These are phyloP conservation scores for Vachellia pachyceras DNA, from an alignment of 306 rosid species.

Conservation along the genomic window DNA sequence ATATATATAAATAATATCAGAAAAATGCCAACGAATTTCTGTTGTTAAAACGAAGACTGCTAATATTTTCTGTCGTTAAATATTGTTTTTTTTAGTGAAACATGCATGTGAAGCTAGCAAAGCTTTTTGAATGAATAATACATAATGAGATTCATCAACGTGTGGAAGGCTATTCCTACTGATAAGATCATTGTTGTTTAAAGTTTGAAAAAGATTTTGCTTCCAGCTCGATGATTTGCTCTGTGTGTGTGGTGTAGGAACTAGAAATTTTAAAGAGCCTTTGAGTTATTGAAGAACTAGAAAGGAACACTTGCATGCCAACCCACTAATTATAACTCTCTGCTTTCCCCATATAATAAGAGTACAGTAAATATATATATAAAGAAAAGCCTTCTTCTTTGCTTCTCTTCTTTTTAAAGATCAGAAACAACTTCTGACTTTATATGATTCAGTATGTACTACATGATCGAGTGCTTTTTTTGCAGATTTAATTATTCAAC, in stretches of 20 bases:
- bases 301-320: neutral
- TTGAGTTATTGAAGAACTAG: neutral
- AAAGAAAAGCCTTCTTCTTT: neutral
- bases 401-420: conserved; percentile 32
- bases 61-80: too few species aligned
- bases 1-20: too few species aligned
- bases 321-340: conserved; percentile 17
- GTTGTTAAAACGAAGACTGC: too few species aligned
- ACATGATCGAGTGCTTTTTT: neutral
- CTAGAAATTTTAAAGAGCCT: neutral
- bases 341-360: conserved; percentile 34
- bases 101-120: too few species aligned
- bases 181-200: neutral
- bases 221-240: neutral
- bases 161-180: neutral
- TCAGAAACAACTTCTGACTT: conserved; percentile 34
- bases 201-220: neutral
- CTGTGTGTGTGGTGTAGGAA: neutral
- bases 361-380: too few species aligned
- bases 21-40: too few species aligned
- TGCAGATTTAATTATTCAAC: neutral
- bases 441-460: conserved; percentile 37
- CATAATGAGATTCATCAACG: neutral
- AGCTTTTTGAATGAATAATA: too few species aligned
- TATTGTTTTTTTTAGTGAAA: too few species aligned